Evolutionary conservation across 208 protist species (phyloP), one percentile per base, ranked within the genome.

Genomic region (Vickermania ingenoplastis): DNA sequence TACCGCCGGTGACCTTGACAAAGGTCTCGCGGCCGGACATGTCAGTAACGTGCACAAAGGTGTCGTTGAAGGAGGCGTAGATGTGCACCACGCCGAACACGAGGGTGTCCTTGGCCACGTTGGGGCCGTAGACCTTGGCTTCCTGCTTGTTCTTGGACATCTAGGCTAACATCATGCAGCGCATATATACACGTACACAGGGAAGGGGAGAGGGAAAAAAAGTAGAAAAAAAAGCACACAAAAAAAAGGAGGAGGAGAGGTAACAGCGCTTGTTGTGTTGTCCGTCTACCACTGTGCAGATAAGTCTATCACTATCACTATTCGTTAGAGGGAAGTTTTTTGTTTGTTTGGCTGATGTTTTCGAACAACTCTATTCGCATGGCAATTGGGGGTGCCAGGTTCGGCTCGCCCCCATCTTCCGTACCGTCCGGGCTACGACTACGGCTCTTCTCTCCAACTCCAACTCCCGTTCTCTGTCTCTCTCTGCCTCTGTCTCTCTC

Each of bases 41-140:
- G 96, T 99, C 99, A 54, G 99, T 99, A 23, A 99, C 95, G 84
- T 99, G 99, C 17, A 99, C 96, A 77, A 99, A 99, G 59, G 98
- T 99, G 80, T 99, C 98, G 81, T 99, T 99, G 96, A 99, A 99
- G 31, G 97, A 99, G 53, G 97, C 97, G 63, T 97, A 99, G 79
- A 99, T 99, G 94, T 99, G 98, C 57, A 95, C 96, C 51, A 99
- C 97, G 77, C 93, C 99, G 75, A 99, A 99, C 30, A 99, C 97
- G 25, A 92, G 67, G 50, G 73, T 73, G 69, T 83, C 85, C 77
- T 91, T 86, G 53, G 53, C 49, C 62, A 92, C 91, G 77, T 92
- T 96, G 41, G 86, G 88, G 63, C 88, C 91, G 79, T 94, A 93
- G 60, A 72, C 73, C 82, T 91, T 89, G 61, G 81, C 86, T 74